Evolutionary conservation across 1,139 yeast genomes (phyloP).

Genomic region (Yarrowia galli): DNA sequence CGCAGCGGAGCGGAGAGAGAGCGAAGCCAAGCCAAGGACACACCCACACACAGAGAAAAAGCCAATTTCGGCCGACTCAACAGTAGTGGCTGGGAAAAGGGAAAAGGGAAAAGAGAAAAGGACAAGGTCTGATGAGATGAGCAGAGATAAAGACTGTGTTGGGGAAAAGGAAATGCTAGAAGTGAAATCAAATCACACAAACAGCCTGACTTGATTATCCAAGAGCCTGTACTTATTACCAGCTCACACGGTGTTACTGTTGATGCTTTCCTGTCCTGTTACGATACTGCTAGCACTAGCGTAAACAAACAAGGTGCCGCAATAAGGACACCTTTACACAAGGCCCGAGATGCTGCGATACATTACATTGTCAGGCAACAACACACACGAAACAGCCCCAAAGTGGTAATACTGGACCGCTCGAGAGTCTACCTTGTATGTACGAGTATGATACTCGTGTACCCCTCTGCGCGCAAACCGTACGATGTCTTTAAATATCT

Average conservation of each 20-base stretch:
- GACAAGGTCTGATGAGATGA: too few species aligned
- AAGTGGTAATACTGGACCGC: too few species aligned
- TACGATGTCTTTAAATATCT: too few species aligned
- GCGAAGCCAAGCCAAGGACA: too few species aligned
- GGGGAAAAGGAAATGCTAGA: background rate
- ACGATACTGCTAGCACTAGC: background rate
- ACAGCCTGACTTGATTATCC: background rate
- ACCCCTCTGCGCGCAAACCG: too few species aligned
- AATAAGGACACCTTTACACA: slow-evolving; percentile 30
- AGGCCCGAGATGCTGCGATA: background rate
- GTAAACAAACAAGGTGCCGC: slow-evolving; percentile 31
- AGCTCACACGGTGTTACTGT: too few species aligned
- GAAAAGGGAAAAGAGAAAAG: background rate
- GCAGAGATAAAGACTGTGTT: background rate
- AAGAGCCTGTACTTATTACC: too few species aligned
- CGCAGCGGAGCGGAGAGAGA: too few species aligned
- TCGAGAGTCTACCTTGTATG: too few species aligned
- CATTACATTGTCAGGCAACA: background rate
- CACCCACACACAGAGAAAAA: too few species aligned
- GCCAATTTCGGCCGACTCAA: slow-evolving; percentile 15
- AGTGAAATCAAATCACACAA: background rate
- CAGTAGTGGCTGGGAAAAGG: slow-evolving; percentile 1
- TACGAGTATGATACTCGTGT: too few species aligned
- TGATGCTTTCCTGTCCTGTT: too few species aligned
- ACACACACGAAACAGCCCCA: background rate